These are phyloP conservation scores for Saturnispora mendoncae DNA, from an alignment of 805 yeast species.

Conservation along the genomic window DNA sequence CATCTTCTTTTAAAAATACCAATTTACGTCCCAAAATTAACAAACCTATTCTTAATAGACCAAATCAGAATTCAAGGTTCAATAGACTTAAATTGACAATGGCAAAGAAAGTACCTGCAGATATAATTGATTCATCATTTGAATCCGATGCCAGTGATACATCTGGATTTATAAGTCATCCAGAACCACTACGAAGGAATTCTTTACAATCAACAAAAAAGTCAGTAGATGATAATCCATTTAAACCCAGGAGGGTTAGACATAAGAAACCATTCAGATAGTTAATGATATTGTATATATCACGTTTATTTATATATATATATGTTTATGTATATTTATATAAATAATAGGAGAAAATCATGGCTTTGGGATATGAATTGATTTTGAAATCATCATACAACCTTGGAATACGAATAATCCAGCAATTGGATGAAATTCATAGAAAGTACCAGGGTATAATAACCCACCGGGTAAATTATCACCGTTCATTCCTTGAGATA, in stretches of 20 bases:
- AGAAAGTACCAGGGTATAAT: slow-evolving; percentile 41
- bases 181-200: background rate
- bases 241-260: slow-evolving; percentile 8
- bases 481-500: slow-evolving; percentile 35
- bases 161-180: slow-evolving; percentile 1
- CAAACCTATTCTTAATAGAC: background rate
- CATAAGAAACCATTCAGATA: slow-evolving; percentile 22
- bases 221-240: background rate
- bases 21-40: slow-evolving; percentile 5
- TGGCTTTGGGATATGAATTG: slow-evolving; percentile 88
- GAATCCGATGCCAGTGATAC: slow-evolving; percentile 9
- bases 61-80: background rate
- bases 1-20: background rate
- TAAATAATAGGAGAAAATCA: background rate
- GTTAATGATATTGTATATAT: background rate
- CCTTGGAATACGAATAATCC: slow-evolving; percentile 69
- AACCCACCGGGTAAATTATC: slow-evolving; percentile 57
- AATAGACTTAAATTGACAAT: slow-evolving; percentile 7
- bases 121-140: slow-evolving; percentile 6
- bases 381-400: slow-evolving; percentile 84
- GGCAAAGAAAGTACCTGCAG: slow-evolving; percentile 8
- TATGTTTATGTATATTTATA: background rate
- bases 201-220: background rate
- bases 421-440: slow-evolving; percentile 70
- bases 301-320: background rate